A percentile compares a stretch with the other conserved stretches of the same genome.
Conservation (phyloP, 1,139 yeast species). For the Kodamaea sp. region DNA sequence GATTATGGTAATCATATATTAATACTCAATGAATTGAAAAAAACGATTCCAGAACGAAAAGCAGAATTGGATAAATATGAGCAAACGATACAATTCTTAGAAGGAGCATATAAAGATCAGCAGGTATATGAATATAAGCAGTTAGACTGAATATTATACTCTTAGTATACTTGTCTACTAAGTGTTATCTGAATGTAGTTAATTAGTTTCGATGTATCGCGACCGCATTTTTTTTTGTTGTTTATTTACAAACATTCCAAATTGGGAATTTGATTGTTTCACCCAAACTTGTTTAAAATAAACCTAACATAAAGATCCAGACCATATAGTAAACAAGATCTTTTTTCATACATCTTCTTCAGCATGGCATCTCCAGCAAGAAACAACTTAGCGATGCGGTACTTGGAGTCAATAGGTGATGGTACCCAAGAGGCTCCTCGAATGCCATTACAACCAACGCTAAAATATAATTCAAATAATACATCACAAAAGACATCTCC, state of each 20-base stretch:
- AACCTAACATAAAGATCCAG: neutral
- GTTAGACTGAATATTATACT: no score
- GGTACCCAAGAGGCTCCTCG: conserved; percentile 18
- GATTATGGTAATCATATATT: conserved; percentile 28
- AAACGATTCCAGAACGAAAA: conserved; percentile 28
- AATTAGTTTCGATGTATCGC: no score
- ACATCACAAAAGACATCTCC: conserved; percentile 2
- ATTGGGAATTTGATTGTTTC: no score
- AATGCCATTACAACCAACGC: conserved; percentile 33
- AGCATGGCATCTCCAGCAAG: conserved; percentile 23
- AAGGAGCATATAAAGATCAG: conserved; percentile 13
- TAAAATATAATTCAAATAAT: conserved; percentile 18
- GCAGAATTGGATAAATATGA: conserved; percentile 31
- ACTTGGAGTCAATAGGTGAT: conserved; percentile 31
- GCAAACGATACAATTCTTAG: conserved; percentile 32
- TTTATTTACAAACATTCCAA: no score
- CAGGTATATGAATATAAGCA: neutral
- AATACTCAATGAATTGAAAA: conserved; percentile 25
- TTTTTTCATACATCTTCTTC: neutral
- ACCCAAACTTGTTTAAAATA: neutral
- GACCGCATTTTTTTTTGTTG: no score
- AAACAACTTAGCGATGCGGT: conserved; percentile 31
- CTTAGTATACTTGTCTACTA: no score
- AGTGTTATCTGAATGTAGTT: no score
- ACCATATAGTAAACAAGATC: neutral